Conservation (phyloP, 176 grass and related monocot genomes). For the Zoysia japonica region DNA sequence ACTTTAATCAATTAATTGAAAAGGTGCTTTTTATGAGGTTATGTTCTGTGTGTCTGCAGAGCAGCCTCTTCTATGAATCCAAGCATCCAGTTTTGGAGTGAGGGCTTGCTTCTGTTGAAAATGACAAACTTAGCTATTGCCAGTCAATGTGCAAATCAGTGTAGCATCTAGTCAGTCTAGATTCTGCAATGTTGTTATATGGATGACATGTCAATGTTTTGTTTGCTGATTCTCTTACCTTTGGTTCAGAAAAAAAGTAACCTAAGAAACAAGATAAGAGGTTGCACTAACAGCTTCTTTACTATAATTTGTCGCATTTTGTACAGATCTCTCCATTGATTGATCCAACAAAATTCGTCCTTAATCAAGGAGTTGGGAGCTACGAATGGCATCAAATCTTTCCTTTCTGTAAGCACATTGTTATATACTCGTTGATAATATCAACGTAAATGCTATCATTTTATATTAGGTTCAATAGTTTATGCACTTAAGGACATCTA, state of each 20-base stretch:
- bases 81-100: too few relatives aligned
- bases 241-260: slow-evolving; percentile 11
- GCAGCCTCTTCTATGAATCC: too few relatives aligned
- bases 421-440: slow-evolving; percentile 16
- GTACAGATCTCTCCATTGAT: slow-evolving; percentile 71
- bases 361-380: slow-evolving; percentile 41
- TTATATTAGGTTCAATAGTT: slow-evolving; percentile 17
- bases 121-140: not conserved
- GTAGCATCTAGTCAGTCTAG: not conserved
- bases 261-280: not conserved
- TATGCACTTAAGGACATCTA: not conserved
- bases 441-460: not conserved
- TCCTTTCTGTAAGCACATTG: slow-evolving; percentile 62
- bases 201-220: not conserved
- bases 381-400: slow-evolving; percentile 82
- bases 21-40: too few relatives aligned
- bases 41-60: too few relatives aligned
- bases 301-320: slow-evolving; percentile 18
- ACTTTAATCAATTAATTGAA: too few relatives aligned
- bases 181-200: slow-evolving; percentile 2
- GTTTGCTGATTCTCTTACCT: slow-evolving; percentile 6
- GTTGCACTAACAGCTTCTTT: slow-evolving; percentile 16
- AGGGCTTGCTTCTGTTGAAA: too few relatives aligned
- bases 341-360: slow-evolving; percentile 70
- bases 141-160: not conserved